Conservation (phyloP, 371 early-diverging fungal species). For the Mortierella sp. region DNA sequence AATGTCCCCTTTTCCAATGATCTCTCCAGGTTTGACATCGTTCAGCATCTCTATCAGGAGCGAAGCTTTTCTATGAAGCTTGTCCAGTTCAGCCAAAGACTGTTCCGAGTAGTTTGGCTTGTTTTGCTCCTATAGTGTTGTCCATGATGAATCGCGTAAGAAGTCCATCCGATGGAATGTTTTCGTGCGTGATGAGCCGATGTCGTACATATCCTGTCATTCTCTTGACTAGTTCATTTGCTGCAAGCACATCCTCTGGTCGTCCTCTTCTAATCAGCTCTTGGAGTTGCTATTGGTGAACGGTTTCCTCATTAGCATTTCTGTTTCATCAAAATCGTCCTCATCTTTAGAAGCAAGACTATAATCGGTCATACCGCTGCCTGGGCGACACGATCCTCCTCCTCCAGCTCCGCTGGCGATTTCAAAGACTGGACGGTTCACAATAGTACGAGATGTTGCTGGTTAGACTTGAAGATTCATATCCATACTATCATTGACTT, state of each 20-base stretch:
- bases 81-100: conserved; percentile 81
- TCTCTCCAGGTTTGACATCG: conserved; percentile 70
- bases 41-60: conserved; percentile 83
- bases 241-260: conserved; percentile 93
- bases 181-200: not conserved
- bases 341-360: not conserved
- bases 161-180: not conserved
- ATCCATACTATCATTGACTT: no score
- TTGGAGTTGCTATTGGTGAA: conserved; percentile 80
- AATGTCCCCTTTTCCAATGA: conserved; percentile 67
- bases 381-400: conserved; percentile 89
- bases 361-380: conserved; percentile 61
- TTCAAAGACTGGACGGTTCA: conserved; percentile 60
- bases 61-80: conserved; percentile 79
- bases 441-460: no score
- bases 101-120: conserved; percentile 86
- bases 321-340: not conserved
- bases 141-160: not conserved
- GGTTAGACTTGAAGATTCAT: no score
- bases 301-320: not conserved
- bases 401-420: conserved; percentile 92
- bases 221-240: conserved; percentile 95
- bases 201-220: conserved; percentile 85
- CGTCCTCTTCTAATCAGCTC: conserved; percentile 94
- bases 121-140: conserved; percentile 63